Base-by-base conservation (phyloP, 352 stramenopile species). In the Phytophthora syringae region DNA sequence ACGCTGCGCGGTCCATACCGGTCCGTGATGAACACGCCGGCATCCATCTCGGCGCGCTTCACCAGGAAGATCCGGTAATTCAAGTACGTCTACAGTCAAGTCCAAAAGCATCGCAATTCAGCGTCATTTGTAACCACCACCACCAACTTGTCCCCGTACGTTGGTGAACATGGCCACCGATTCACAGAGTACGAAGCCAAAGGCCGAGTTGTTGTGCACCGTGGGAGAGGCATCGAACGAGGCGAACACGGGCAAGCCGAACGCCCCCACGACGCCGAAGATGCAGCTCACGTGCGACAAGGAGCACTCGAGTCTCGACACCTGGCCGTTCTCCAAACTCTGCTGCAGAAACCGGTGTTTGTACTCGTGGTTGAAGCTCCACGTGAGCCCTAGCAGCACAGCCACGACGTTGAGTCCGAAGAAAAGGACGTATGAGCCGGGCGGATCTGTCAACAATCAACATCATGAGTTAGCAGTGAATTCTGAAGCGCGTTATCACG, bases 311-410 rank as follows among this genome's bases (percentile, higher is more conserved):
- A 32, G 22, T 5, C 24, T 27, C 6, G 65, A 70, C 20, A 74
- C 43, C 28, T 79, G 71, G 1, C 72, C 76, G 44, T 76, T 77
- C 7, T 77, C 70, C 9, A 83, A 20, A 40, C 68, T 74, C 30
- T 64, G 60, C 22, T 70, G 62, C 40, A 88, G 52, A 32, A 84
- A 76, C 1, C 54, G 68, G 45, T 85, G 63, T 57, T 88, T 82
- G 54, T 84, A 80, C 45, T 80, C 64, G 66, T 77, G 74, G 67
- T 90, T 90, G 64, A 90, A 81, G 50, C 65, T 73, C 76, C 79
- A 88, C 50, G 68, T 74, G 54, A 80, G 56, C n/a, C 72, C 72
- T 13, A 88, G 45, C 25, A 88, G 51, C 52, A 88, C 60, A 15
- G 74, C 74, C 30, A 84, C 70, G 30, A 71, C 27, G 18, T 79